These are phyloP conservation scores for Pyrenophora graminea DNA, from an alignment of 2,329 filamentous ascomycete species.

Conservation along the genomic window DNA sequence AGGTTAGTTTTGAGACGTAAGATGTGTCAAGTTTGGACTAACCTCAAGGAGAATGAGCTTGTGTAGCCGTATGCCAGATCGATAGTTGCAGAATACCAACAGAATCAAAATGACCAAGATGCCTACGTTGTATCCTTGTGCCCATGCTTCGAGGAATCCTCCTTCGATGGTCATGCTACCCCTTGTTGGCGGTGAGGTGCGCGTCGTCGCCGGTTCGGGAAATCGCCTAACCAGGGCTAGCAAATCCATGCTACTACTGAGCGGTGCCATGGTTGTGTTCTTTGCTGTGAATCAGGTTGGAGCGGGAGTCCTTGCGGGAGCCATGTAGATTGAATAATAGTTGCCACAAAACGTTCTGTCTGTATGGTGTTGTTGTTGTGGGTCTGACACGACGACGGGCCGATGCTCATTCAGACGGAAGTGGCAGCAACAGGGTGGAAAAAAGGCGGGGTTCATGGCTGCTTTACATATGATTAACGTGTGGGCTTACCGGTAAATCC, in stretches of 20 bases:
- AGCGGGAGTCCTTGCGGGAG: not conserved
- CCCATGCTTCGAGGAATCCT: conserved; percentile 42
- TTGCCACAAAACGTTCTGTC: not conserved
- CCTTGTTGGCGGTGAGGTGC: conserved; percentile 35
- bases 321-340: not conserved
- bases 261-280: conserved; percentile 30
- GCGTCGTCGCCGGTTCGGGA: conserved; percentile 24
- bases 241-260: conserved; percentile 15
- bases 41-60: conserved; percentile 45
- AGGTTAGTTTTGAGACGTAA: conserved; percentile 9
- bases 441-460: conserved; percentile 4
- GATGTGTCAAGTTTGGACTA: not conserved
- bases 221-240: conserved; percentile 23
- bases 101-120: conserved; percentile 41
- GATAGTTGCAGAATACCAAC: conserved; percentile 46
- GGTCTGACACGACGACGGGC: not conserved
- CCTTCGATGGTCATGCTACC: conserved; percentile 33
- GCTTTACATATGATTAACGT: conserved; percentile 8
- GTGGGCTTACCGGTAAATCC: conserved; percentile 1
- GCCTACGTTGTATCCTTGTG: conserved; percentile 45
- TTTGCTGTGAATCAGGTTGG: not conserved
- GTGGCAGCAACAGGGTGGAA: not conserved
- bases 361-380: not conserved
- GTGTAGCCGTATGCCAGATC: conserved; percentile 39
- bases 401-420: not conserved